Evolutionary conservation across 116 monocot species (phyloP), one percentile per base, ranked within the genome.

Genomic region (Cymodocea nodosa): DNA sequence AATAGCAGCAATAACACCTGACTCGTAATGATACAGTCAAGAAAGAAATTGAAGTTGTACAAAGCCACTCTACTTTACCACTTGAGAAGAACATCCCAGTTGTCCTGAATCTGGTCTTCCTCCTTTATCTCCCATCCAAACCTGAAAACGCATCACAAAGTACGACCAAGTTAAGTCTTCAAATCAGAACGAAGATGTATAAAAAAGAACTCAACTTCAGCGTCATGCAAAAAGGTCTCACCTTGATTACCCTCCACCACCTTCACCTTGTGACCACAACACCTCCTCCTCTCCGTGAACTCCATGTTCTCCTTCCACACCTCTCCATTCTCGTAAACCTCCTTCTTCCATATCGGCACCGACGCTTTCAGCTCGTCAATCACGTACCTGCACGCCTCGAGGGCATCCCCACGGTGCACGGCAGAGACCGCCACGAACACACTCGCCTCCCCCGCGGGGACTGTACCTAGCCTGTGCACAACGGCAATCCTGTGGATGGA

Each of bases 291-390:
- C 15, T 77, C 79, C 13, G 80, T 59, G 64, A 94, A 94, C 81
- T 94, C 94, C 66, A 30, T 56, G 62, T 94, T 94, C 87, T 94
- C 90, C 80, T 94, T 94, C 94, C 90, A 94, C 15, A 89, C 82
- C 77, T 89, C 94, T 18, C 94, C 90, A 68, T 85, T 66, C 23
- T 80, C 94, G 66, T 94, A 94, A 8, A 94, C 84, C 75, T 94
- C 94, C 82, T 94, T 94, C 82, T 94, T 94, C 94, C 94, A 94
- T 49, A 94, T 87, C 37, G 94, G 94, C 68, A 87, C 94, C 68
- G 82, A 75, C 18, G 94, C 87, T 71, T 94, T 94, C 62, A 94
- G 54, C 82, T 89, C 94, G 60, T 94, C 90, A 66, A 94, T 94
- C 55, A 94, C 63, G 75, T 69, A 87, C 58, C 85, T 71, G 73